These are phyloP conservation scores for Pharus latifolius DNA, from an alignment of 176 grass and related monocot species.

Conservation along the genomic window DNA sequence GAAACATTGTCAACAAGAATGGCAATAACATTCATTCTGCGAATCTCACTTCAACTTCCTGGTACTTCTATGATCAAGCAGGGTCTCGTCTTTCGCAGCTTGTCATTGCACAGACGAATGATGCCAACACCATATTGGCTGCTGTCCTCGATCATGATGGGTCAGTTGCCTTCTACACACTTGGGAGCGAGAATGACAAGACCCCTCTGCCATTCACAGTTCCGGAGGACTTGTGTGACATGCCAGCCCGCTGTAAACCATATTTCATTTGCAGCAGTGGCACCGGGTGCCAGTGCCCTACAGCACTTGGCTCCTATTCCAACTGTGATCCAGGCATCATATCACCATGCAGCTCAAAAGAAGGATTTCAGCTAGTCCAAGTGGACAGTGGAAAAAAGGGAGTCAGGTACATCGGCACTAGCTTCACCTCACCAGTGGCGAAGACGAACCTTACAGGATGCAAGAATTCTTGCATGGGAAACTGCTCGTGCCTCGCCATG, in stretches of 20 bases:
- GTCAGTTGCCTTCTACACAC: constrained; percentile 41
- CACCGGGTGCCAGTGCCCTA: constrained; percentile 65
- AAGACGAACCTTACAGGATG: constrained; percentile 62
- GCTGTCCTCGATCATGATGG: constrained; percentile 47
- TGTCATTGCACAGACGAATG: constrained; percentile 1
- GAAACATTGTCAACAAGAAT: constrained; percentile 31
- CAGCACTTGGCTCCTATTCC: constrained; percentile 27
- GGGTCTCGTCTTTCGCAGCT: constrained; percentile 45
- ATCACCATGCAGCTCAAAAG: constrained; percentile 56
- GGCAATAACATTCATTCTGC: constrained; percentile 50
- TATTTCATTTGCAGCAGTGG: constrained; percentile 70
- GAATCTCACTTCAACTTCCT: constrained; percentile 44
- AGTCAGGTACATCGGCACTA: constrained; percentile 66
- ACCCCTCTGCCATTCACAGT: constrained; percentile 6
- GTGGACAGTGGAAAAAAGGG: constrained; percentile 51
- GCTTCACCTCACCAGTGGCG: constrained; percentile 33
- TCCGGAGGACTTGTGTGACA: constrained; percentile 54
- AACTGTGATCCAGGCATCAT: constrained; percentile 40
- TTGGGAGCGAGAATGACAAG: constrained; percentile 15
- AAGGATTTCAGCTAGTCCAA: constrained; percentile 32
- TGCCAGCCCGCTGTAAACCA: constrained; percentile 46
- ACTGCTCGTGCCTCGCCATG: constrained; percentile 70
- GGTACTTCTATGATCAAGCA: constrained; percentile 62
- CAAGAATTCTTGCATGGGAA: constrained; percentile 51
- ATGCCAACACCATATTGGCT: constrained; percentile 38